Conservation (phyloP, 495 filamentous ascomycete genomes). For the Astrocystis sublimbata region DNA sequence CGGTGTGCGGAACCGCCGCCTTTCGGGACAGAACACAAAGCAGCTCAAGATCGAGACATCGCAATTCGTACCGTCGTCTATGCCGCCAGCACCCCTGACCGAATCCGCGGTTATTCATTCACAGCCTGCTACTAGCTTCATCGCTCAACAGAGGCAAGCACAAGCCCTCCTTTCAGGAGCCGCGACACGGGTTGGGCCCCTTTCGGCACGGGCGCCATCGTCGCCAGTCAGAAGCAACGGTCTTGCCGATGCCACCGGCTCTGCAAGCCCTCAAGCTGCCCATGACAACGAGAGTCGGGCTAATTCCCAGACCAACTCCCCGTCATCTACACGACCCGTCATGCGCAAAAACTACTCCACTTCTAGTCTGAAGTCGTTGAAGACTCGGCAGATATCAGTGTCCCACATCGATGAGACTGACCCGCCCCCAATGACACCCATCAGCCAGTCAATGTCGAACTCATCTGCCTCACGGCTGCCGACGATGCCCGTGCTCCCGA, state of each 20-base stretch:
- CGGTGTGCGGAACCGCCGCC: conserved; percentile 74
- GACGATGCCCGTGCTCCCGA: conserved; percentile 66
- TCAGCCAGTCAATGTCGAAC: conserved; percentile 62
- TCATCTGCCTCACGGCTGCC: conserved; percentile 45
- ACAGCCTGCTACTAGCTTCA: conserved; percentile 44
- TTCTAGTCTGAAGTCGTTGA: conserved; percentile 69
- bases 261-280: conserved; percentile 28
- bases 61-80: conserved; percentile 43
- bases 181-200: conserved; percentile 34
- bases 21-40: conserved; percentile 76
- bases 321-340: conserved; percentile 44
- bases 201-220: conserved; percentile 36
- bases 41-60: conserved; percentile 90
- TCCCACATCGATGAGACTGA: conserved; percentile 71
- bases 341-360: conserved; percentile 80
- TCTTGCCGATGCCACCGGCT: conserved; percentile 29
- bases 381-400: conserved; percentile 72
- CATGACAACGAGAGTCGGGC: conserved; percentile 38
- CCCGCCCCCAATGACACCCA: conserved; percentile 71
- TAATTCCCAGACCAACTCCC: conserved; percentile 43
- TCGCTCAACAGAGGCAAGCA: conserved; percentile 49
- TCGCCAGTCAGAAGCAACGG: conserved; percentile 31
- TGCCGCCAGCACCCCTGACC: conserved; percentile 34
- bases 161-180: conserved; percentile 45
- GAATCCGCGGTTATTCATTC: conserved; percentile 44